A percentile compares a stretch with the other conserved stretches of the same genome.
Evolutionary conservation across 1,284 basidiomycete species (phyloP).

Genomic region (Cryptococcus hybrid): DNA sequence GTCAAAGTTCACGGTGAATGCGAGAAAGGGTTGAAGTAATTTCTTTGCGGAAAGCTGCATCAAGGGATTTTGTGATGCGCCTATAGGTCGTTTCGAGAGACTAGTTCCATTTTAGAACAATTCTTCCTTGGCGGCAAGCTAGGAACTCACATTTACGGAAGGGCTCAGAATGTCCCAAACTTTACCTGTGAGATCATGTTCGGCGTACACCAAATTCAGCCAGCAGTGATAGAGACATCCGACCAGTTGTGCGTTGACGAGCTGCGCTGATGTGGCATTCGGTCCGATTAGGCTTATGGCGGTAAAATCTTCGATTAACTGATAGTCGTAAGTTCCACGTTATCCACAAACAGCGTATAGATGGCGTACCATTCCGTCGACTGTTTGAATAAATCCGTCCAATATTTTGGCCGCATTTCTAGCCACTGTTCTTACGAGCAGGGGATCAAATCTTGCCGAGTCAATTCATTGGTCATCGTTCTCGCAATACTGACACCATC

Average conservation of each 20-base stretch:
- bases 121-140: too few relatives aligned
- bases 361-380: slow-evolving; percentile 63
- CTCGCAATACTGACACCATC: slow-evolving; percentile 77
- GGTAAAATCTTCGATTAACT: slow-evolving; percentile 74
- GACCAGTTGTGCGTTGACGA: slow-evolving; percentile 69
- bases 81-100: slow-evolving; percentile 61
- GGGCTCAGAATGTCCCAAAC: slow-evolving; percentile 63
- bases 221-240: slow-evolving; percentile 76
- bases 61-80: slow-evolving; percentile 65
- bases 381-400: slow-evolving; percentile 61
- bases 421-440: slow-evolving; percentile 75
- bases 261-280: slow-evolving; percentile 70
- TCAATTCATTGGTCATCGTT: slow-evolving; percentile 81
- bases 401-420: slow-evolving; percentile 66
- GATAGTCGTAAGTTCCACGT: neutral
- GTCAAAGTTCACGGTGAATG: slow-evolving; percentile 79
- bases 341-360: neutral
- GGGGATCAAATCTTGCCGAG: slow-evolving; percentile 85
- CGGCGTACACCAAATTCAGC: slow-evolving; percentile 64
- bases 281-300: slow-evolving; percentile 73
- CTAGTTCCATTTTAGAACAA: slow-evolving; percentile 46
- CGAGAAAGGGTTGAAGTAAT: slow-evolving; percentile 70
- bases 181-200: slow-evolving; percentile 66
- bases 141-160: slow-evolving; percentile 59
- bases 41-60: slow-evolving; percentile 73